These are phyloP conservation scores for Termitomyces titanicus DNA, from an alignment of 768 basidiomycete species.

Conservation along the genomic window DNA sequence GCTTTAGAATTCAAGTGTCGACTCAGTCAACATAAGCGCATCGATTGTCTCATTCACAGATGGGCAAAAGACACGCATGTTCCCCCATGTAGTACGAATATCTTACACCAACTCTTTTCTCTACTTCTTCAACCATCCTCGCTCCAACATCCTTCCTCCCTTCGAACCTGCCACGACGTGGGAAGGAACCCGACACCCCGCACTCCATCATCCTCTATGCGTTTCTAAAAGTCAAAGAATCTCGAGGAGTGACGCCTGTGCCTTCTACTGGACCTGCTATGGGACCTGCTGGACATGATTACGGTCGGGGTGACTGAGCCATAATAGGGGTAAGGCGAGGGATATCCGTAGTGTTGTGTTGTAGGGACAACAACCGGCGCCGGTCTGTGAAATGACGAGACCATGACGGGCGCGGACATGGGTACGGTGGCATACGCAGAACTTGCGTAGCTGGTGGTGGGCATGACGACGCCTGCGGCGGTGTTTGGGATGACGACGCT, in stretches of 20 bases:
- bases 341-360: constrained; percentile 5
- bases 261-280: constrained; percentile 4
- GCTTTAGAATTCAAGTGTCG: too few species aligned
- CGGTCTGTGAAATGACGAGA: constrained; percentile 6
- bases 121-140: constrained; percentile 1
- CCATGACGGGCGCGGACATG: constrained; percentile 12
- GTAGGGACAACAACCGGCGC: constrained; percentile 14
- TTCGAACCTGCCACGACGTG: background rate
- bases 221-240: constrained; percentile 14
- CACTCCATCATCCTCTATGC: background rate
- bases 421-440: constrained; percentile 8
- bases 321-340: constrained; percentile 10
- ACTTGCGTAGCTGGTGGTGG: constrained; percentile 1
- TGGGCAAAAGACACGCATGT: constrained; percentile 15
- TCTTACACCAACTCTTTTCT: constrained; percentile 10
- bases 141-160: background rate
- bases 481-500: constrained; percentile 17
- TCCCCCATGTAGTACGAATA: constrained; percentile 15
- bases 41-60: constrained; percentile 17
- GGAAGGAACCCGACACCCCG: background rate
- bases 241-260: constrained; percentile 11
- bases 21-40: background rate
- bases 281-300: constrained; percentile 5
- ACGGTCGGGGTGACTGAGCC: constrained; percentile 11
- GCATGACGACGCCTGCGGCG: constrained; percentile 4